Evolutionary conservation across 768 basidiomycete species (phyloP), one percentile per base, ranked within the genome.

Genomic region (Boletus bicolor): DNA sequence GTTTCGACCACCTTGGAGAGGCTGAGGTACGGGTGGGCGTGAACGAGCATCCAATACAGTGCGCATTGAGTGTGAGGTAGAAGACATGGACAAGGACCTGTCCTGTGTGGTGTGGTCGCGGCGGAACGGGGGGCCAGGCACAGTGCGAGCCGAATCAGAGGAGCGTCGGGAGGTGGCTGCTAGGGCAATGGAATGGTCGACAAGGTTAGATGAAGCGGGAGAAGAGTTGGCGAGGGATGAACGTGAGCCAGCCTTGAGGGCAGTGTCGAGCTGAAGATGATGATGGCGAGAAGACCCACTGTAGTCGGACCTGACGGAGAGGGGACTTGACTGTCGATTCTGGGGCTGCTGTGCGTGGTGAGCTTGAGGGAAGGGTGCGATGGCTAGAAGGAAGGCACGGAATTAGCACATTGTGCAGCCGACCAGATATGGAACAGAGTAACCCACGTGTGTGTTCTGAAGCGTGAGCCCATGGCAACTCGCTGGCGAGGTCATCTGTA

Each of bases 1-100:
- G 51, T 70, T 68, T 54, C 71, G 78, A 52, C 68, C 63, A 15
- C 76, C 78, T 49, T 78, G 79, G 15, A 72, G 68, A 38, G 70
- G 49, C 21, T 70, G 65, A 19, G 72, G 66, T 43, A 72, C 68
- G 36, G 70, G 54, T 6, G 72, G 68, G 19, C 75, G 71, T 32
- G 77, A 73, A 51, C 71, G 72, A 45, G 61, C 59, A 8, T 73
- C 77, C 36, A 80, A 52, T 39, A 77, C 65, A n/a, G 80, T 75
- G 35, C 83, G 81, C 51, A 79, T 65, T 58, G 82, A 64, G 30
- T 73, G 70, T 11, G 82, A 72, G n/a, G 82, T 75, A 14, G 86
- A 82, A 32, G 87, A 88, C 77, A 91, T 82, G 51, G 89, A 91
- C 75, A 91, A 79, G 45, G 89, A 76, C 30, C 91, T 83, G 73